Base-by-base conservation (phyloP, 257 asterid genomes). In the Cynanchum wilfordii region DNA sequence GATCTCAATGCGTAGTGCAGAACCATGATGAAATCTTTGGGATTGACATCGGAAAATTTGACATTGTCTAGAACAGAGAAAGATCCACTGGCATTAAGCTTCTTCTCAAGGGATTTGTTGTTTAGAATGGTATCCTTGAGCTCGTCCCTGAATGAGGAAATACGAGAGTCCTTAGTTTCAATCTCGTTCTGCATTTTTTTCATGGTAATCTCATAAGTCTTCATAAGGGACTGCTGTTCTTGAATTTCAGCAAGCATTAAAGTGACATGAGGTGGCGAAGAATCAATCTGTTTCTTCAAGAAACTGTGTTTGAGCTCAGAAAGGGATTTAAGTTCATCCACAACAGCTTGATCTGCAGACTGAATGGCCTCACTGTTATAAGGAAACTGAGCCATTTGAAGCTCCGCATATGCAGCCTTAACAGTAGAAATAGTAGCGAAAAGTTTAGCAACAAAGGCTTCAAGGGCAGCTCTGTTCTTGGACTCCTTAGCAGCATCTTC, bases 331-430 rank as follows among this genome's bases (percentile, higher is more conserved):
- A 94, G 74, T 40, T 91, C 96, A 75, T 86, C 86, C 49, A 94
- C 96, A n/a, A 94, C 98, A 8, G 92, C 83, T 66, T 89, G 97
- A 77, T 94, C 99, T 50, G 99, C 96, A 2, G 84, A 70, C 20
- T 86, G 96, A 19, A 94, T 81, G 30, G 96, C 98, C 10, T 82
- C 95, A 38, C 70, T 63, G 82, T 81, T 83, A 83, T 89, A 91
- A n/a, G 97, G 99, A 22, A 89, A 91, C 91, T 94, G 99, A 9
- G 99, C 97, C 85, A 91, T 79, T 78, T 94, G 99, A 13, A 91
- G 89, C 89, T 89, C 93, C 13, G 99, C 99, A 73, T 94, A 94
- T 45, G 99, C 96, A 4, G 99, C 99, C 75, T 94, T 94, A 0
- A 83, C 84, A 3, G 97, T 82, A 0, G 99, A 94, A 74, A 91